Conservation (phyloP, 371 early-diverging fungal genomes). For the Mucor ambiguus region DNA sequence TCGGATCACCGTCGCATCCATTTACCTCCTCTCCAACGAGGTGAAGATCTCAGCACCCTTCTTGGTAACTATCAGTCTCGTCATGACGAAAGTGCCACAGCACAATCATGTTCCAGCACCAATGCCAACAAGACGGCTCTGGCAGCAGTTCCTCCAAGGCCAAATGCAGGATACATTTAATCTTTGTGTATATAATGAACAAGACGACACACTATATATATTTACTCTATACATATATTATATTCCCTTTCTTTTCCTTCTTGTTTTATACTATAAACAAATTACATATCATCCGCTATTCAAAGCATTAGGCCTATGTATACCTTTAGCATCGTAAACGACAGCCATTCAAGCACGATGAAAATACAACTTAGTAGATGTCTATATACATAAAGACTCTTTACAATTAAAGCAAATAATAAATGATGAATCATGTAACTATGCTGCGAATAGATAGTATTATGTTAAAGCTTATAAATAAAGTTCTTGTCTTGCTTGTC, state of each 20-base stretch:
- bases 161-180: constrained; percentile 47
- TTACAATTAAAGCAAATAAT: no score
- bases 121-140: constrained; percentile 8
- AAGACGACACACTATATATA: not conserved
- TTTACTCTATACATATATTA: not conserved
- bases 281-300: not conserved
- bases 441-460: no score
- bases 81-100: not conserved
- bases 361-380: no score
- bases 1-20: constrained; percentile 18
- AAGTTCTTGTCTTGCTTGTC: constrained; percentile 40
- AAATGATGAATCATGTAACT: no score
- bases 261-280: not conserved
- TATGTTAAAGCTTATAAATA: constrained; percentile 36
- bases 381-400: no score
- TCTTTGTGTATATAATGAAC: not conserved
- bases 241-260: not conserved
- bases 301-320: not conserved
- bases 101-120: not conserved
- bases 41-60: constrained; percentile 31
- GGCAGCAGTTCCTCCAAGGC: constrained; percentile 43
- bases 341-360: no score
- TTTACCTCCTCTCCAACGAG: constrained; percentile 27
- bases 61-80: constrained; percentile 15
- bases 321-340: no score